Conservation (phyloP, 2,329 filamentous ascomycete species). For the Trichoderma citrinoviride region DNA sequence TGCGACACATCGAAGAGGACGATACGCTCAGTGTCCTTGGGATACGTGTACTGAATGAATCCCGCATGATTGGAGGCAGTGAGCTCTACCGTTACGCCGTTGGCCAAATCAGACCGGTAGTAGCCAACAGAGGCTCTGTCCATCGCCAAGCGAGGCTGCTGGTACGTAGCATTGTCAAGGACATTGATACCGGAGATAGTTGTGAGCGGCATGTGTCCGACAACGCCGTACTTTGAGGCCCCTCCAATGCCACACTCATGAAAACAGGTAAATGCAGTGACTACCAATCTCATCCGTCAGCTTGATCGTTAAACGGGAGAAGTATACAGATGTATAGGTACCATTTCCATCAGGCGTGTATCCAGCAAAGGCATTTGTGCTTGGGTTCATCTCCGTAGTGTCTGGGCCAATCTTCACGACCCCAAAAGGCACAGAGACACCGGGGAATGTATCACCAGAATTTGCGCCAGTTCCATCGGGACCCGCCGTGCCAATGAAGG, state of each 20-base stretch:
- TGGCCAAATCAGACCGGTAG: slow-evolving; percentile 49
- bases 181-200: slow-evolving; percentile 43
- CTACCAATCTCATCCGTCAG: not conserved
- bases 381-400: slow-evolving; percentile 28
- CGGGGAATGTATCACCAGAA: slow-evolving; percentile 44
- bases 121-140: slow-evolving; percentile 52
- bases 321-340: not conserved
- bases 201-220: slow-evolving; percentile 48
- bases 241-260: slow-evolving; percentile 58
- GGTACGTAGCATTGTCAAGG: slow-evolving; percentile 48
- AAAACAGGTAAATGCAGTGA: slow-evolving; percentile 52
- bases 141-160: slow-evolving; percentile 39
- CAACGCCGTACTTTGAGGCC: slow-evolving; percentile 56
- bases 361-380: slow-evolving; percentile 33
- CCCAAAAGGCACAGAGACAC: slow-evolving; percentile 43
- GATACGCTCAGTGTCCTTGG: slow-evolving; percentile 38
- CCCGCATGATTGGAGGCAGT: slow-evolving; percentile 48
- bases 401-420: slow-evolving; percentile 46
- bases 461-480: slow-evolving; percentile 44
- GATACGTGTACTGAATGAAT: slow-evolving; percentile 53
- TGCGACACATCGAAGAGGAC: slow-evolving; percentile 50
- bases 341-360: slow-evolving; percentile 42
- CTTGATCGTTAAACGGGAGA: too few relatives aligned
- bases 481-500: slow-evolving; percentile 49
- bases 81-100: slow-evolving; percentile 49